A percentile compares a stretch with the other conserved stretches of the same genome.
Evolutionary conservation across 2,329 filamentous ascomycete genomes (phyloP).

Genomic region (Aspergillus transmontanensis): DNA sequence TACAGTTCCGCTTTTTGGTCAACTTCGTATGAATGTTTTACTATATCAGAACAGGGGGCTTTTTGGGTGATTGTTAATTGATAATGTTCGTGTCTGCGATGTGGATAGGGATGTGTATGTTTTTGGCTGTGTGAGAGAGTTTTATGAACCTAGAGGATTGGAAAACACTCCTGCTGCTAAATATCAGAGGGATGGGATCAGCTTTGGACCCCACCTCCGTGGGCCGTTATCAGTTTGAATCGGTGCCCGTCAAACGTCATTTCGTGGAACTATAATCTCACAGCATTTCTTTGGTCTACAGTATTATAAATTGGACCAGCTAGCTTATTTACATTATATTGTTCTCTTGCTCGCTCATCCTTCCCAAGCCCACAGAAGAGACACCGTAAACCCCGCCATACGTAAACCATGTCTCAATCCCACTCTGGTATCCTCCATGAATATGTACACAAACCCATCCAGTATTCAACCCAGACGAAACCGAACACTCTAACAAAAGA

Average conservation of each 20-base stretch:
- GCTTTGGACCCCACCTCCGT: background rate
- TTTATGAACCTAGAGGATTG: background rate
- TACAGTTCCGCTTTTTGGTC: background rate
- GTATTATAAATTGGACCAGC: background rate
- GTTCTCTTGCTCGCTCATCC: background rate
- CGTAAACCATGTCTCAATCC: constrained; percentile 20
- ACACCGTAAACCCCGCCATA: background rate
- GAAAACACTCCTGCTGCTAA: background rate
- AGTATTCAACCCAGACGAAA: background rate
- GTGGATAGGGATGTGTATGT: background rate
- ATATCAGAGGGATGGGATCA: background rate
- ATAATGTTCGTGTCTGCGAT: background rate
- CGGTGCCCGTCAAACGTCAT: background rate
- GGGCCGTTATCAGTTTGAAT: background rate
- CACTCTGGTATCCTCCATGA: constrained; percentile 38
- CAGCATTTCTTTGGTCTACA: background rate
- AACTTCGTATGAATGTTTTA: background rate
- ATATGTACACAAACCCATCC: constrained; percentile 32
- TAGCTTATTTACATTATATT: background rate
- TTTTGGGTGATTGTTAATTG: background rate
- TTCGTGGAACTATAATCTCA: background rate
- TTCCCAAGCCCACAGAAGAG: background rate
- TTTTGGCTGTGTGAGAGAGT: background rate
- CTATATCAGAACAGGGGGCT: too few species aligned
- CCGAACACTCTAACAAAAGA: constrained; percentile 5